These are phyloP conservation scores for Corchorus olitorius DNA, from an alignment of 345 rosid genomes.

Conservation along the genomic window DNA sequence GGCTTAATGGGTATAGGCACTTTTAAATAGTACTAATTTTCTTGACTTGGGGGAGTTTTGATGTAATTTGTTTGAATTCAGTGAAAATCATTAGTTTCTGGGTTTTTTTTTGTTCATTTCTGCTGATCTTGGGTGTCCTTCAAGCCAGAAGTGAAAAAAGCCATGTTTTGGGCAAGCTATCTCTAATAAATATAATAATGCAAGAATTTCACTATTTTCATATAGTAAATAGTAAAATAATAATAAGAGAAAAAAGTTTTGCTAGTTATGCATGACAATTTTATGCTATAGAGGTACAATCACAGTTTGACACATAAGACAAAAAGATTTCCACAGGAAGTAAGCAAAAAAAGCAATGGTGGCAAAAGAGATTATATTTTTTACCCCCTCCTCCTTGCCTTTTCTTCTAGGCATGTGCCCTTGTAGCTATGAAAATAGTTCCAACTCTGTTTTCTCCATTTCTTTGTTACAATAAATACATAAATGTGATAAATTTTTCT, in stretches of 20 bases:
- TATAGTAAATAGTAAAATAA: background rate
- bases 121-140: background rate
- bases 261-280: constrained; percentile 1
- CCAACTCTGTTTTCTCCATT: too few species aligned
- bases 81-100: background rate
- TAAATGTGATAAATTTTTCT: background rate
- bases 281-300: constrained; percentile 13
- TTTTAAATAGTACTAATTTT: background rate
- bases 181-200: background rate
- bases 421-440: background rate
- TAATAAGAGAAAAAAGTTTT: background rate
- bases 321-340: constrained; percentile 28
- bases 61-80: background rate
- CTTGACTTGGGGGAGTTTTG: background rate
- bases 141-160: constrained; percentile 12
- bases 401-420: constrained; percentile 1
- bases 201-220: background rate
- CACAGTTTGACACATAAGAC: constrained; percentile 29
- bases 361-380: constrained; percentile 22
- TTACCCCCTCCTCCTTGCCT: background rate
- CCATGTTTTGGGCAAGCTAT: constrained; percentile 11
- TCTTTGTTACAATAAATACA: too few species aligned
- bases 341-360: constrained; percentile 28
- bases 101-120: constrained; percentile 19
- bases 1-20: too few species aligned